Conservation (phyloP, 352 stramenopile genomes). For the Thalassiosira pacifica region DNA sequence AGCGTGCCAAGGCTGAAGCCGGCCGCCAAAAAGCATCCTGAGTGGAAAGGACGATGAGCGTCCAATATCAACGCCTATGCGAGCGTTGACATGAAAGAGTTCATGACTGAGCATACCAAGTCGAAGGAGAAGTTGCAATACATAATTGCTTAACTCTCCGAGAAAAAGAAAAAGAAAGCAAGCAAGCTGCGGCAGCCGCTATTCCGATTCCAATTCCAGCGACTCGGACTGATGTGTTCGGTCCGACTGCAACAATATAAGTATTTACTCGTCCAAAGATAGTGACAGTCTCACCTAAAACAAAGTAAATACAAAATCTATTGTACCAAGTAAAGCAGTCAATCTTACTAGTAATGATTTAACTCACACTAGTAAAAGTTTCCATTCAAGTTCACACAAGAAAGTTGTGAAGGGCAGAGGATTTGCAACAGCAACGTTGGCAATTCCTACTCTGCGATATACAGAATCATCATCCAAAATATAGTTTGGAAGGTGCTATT, state of each 20-base stretch:
- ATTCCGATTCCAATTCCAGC: not conserved
- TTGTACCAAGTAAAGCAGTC: not conserved
- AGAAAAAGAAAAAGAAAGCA: not conserved
- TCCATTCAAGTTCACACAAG: not conserved
- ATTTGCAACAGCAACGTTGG: not conserved
- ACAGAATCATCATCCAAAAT: not conserved
- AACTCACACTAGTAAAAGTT: not conserved
- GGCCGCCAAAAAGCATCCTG: not conserved
- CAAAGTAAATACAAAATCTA: too few species aligned
- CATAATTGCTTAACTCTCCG: not conserved
- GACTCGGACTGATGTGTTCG: slow-evolving; percentile 1
- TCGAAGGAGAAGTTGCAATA: not conserved
- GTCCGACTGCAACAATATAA: not conserved
- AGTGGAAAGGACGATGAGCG: not conserved
- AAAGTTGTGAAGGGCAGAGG: not conserved
- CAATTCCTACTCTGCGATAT: not conserved
- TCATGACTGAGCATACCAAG: not conserved
- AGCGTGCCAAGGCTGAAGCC: not conserved
- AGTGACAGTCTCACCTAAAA: too few species aligned
- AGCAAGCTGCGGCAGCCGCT: not conserved
- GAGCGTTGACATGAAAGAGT: not conserved
- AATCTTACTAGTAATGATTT: not conserved
- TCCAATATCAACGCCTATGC: not conserved
- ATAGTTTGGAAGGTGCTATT: too few species aligned
- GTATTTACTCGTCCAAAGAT: slow-evolving; percentile 5